phyloP scores from a whole-genome alignment of 148 eudicot genomes.

The Arctostaphylos glauca region DNA sequence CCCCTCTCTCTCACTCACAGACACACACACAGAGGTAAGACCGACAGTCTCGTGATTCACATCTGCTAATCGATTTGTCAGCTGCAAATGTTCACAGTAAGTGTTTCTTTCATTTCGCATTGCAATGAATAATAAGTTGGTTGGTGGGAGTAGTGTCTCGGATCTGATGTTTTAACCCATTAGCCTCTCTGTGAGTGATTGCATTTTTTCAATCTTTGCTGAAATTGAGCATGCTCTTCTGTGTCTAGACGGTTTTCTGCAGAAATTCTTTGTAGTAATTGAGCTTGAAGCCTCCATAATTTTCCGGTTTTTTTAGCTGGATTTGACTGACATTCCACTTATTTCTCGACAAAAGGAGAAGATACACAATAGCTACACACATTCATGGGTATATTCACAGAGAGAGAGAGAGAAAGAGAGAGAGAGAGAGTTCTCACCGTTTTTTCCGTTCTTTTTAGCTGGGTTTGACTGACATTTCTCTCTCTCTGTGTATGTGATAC shows the following conservation, averaged over 20 bases:
- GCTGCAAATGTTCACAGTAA: background rate
- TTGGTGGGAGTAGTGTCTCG: background rate
- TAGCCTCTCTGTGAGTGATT: background rate
- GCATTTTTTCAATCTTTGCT: background rate
- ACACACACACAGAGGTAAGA: background rate
- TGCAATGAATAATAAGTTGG: background rate
- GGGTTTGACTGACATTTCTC: background rate
- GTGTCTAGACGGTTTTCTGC: background rate
- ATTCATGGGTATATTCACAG: background rate
- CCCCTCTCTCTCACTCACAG: background rate
- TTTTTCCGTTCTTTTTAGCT: conserved; percentile 7
- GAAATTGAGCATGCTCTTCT: background rate
- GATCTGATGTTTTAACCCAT: conserved; percentile 15
- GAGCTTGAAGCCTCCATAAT: background rate
- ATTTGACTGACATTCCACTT: background rate
- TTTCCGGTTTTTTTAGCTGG: background rate
- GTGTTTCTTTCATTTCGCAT: background rate
- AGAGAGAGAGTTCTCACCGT: background rate
- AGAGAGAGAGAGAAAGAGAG: background rate
- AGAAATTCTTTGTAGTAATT: background rate
- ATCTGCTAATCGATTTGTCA: background rate
- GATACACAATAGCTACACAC: background rate
- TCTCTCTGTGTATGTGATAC: background rate
- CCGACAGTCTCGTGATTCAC: background rate
- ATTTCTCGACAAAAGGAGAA: background rate